phyloP scores from a whole-genome alignment of 495 filamentous ascomycete genomes.

The Xylaria castorea region DNA sequence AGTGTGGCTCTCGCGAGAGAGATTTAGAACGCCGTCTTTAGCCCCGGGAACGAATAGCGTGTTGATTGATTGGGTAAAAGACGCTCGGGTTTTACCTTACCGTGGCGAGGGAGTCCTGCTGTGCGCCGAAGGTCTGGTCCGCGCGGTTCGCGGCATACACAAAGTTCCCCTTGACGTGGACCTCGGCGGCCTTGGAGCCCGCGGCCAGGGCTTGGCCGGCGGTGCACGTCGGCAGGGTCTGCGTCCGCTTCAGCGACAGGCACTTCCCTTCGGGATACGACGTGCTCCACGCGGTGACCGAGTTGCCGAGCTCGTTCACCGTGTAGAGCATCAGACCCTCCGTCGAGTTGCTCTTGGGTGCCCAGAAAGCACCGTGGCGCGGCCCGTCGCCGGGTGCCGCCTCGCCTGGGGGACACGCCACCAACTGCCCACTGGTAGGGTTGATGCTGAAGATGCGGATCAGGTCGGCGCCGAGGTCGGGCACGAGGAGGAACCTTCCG shows the following conservation, averaged over 20 bases:
- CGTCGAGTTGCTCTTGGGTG: slow-evolving; percentile 38
- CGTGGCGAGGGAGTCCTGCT: slow-evolving; percentile 50
- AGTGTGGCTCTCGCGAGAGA: too few relatives aligned
- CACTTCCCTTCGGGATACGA: slow-evolving; percentile 47
- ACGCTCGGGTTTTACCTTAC: not conserved
- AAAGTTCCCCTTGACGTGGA: slow-evolving; percentile 49
- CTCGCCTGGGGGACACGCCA: slow-evolving; percentile 43
- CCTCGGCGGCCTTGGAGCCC: slow-evolving; percentile 53
- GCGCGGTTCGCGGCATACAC: slow-evolving; percentile 53
- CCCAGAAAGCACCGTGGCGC: slow-evolving; percentile 53
- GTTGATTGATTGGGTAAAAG: too few relatives aligned
- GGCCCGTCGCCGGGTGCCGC: slow-evolving; percentile 52
- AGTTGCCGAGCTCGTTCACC: slow-evolving; percentile 57
- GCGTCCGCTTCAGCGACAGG: slow-evolving; percentile 41
- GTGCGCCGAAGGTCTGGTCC: slow-evolving; percentile 49
- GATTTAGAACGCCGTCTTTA: too few relatives aligned
- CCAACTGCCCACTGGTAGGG: slow-evolving; percentile 45
- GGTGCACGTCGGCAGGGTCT: slow-evolving; percentile 49
- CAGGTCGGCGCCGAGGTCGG: slow-evolving; percentile 76
- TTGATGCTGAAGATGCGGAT: slow-evolving; percentile 67
- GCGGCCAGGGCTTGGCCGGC: slow-evolving; percentile 43
- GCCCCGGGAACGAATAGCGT: too few relatives aligned
- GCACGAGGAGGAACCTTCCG: slow-evolving; percentile 66
- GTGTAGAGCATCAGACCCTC: slow-evolving; percentile 47
- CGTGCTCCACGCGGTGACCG: slow-evolving; percentile 51